Percentiles rank a stretch among this genome's conserved stretches.
phyloP scores from a whole-genome alignment of 2,329 filamentous ascomycete species.

The Botrytis elliptica region DNA sequence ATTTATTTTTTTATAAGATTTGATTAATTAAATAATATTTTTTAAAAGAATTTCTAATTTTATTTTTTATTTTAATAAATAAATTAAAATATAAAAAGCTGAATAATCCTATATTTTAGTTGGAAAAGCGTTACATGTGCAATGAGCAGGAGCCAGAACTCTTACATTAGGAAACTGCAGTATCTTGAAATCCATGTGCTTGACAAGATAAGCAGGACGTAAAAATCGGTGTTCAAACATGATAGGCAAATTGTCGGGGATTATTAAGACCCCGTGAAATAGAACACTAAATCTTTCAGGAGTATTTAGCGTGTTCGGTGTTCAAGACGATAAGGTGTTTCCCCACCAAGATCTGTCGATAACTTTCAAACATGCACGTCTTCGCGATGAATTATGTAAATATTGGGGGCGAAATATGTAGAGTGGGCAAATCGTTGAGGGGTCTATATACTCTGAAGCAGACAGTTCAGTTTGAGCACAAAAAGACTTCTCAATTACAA shows the following conservation, averaged over 20 bases:
- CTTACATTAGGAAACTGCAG: background rate
- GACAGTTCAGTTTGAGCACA: background rate
- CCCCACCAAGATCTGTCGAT: conserved; percentile 10
- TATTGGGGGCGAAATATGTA: background rate
- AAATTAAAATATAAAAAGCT: no score
- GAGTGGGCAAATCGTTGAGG: background rate
- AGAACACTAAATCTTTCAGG: background rate
- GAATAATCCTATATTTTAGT: no score
- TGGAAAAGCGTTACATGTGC: no score
- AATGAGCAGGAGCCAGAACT: no score
- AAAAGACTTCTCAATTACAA: background rate
- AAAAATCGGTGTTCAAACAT: conserved; percentile 7
- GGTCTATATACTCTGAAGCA: background rate
- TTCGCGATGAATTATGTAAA: conserved; percentile 12
- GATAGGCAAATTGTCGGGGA: conserved; percentile 12
- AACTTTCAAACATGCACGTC: background rate
- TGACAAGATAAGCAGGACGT: conserved; percentile 5
- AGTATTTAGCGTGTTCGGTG: background rate
- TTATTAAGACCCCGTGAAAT: background rate
- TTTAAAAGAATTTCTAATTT: no score
- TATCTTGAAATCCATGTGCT: conserved; percentile 2
- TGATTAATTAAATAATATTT: no score
- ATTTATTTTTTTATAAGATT: no score
- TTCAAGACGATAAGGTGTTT: conserved; percentile 5
- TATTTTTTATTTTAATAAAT: no score